These are phyloP conservation scores for Kluyveromyces dobzhanskii DNA, from an alignment of 805 yeast genomes.

Conservation along the genomic window DNA sequence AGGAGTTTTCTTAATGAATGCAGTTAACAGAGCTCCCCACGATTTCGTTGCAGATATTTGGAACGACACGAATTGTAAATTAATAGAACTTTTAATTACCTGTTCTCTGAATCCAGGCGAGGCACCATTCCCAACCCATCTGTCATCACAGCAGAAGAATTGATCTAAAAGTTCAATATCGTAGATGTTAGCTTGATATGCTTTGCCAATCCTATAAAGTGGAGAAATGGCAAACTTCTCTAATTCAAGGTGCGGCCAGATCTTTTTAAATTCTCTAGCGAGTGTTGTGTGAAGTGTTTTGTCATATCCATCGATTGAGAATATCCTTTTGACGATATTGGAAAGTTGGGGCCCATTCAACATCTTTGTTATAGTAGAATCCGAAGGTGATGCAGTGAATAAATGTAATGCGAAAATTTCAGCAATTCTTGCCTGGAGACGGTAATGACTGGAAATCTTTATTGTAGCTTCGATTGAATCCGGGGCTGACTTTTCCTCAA, in stretches of 20 bases:
- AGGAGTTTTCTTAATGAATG: slow-evolving; percentile 43
- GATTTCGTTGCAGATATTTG: slow-evolving; percentile 66
- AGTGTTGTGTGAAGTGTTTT: slow-evolving; percentile 39
- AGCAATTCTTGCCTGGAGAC: slow-evolving; percentile 56
- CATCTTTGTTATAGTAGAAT: slow-evolving; percentile 36
- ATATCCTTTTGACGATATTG: slow-evolving; percentile 28
- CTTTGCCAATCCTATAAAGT: slow-evolving; percentile 37
- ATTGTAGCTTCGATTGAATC: slow-evolving; percentile 20
- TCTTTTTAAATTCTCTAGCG: slow-evolving; percentile 36
- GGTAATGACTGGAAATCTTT: slow-evolving; percentile 44
- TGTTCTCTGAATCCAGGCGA: slow-evolving; percentile 36
- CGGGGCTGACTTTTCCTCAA: slow-evolving; percentile 13
- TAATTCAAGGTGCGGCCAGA: slow-evolving; percentile 41
- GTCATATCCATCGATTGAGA: slow-evolving; percentile 40
- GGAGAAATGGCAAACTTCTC: slow-evolving; percentile 45
- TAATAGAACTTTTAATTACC: slow-evolving; percentile 50
- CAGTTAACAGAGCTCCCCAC: slow-evolving; percentile 68
- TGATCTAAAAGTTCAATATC: slow-evolving; percentile 56
- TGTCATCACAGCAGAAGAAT: slow-evolving; percentile 37
- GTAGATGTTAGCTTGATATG: slow-evolving; percentile 47
- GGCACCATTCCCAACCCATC: slow-evolving; percentile 33
- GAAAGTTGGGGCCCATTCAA: slow-evolving; percentile 34
- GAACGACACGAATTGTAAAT: slow-evolving; percentile 53
- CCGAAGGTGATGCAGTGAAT: slow-evolving; percentile 44
- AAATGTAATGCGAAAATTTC: slow-evolving; percentile 69